A percentile compares a stretch with the other conserved stretches of the same genome.
Evolutionary conservation across 176 grass and related monocot species (phyloP).

Genomic region (Phragmites australis): DNA sequence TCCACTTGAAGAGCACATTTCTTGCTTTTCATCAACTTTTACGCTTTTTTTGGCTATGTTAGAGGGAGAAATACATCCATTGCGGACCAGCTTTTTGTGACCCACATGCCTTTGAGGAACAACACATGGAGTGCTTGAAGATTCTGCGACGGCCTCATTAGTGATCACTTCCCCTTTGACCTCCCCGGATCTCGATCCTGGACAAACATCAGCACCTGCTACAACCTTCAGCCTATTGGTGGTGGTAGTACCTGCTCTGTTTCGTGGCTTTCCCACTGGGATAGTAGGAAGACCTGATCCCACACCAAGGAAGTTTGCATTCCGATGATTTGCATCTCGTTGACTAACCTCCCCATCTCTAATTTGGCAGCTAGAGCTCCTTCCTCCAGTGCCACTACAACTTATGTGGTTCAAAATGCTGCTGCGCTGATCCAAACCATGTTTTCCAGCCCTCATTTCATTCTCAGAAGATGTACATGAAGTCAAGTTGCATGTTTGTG

Average conservation of each 20-base stretch:
- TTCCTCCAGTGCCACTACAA: constrained; percentile 25
- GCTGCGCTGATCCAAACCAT: constrained; percentile 31
- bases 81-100: constrained; percentile 58
- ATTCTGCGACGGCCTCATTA: constrained; percentile 11
- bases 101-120: constrained; percentile 52
- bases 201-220: constrained; percentile 35
- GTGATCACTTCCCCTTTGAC: constrained; percentile 44
- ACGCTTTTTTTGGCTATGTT: constrained; percentile 45
- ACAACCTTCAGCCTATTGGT: constrained; percentile 49
- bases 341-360: constrained; percentile 21
- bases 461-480: constrained; percentile 28
- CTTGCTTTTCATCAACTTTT: constrained; percentile 32
- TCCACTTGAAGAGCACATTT: constrained; percentile 38
- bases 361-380: constrained; percentile 8
- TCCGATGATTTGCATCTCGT: constrained; percentile 12
- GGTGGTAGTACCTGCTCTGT: constrained; percentile 29
- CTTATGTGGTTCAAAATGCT: constrained; percentile 20
- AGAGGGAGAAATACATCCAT: constrained; percentile 67
- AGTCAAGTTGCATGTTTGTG: constrained; percentile 1
- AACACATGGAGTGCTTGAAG: constrained; percentile 33
- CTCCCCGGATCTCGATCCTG: constrained; percentile 26
- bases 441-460: constrained; percentile 27
- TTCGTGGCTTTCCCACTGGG: constrained; percentile 34
- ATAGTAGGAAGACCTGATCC: constrained; percentile 38
- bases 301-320: constrained; percentile 28